A percentile compares a stretch with the other conserved stretches of the same genome.
phyloP scores from a whole-genome alignment of 768 basidiomycete species.

The Infundibulicybe gibba region DNA sequence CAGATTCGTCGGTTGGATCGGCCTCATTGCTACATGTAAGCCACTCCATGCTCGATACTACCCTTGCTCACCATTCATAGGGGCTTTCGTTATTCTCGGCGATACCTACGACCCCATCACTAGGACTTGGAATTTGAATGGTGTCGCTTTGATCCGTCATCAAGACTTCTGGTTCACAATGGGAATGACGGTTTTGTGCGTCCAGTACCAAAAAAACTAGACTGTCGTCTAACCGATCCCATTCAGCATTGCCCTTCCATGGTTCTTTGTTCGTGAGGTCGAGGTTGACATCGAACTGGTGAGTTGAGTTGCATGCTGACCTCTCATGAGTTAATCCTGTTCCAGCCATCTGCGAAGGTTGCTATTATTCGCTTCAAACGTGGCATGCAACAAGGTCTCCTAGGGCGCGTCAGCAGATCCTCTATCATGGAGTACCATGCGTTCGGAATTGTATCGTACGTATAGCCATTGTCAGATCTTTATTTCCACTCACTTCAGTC shows the following conservation, averaged over 20 bases:
- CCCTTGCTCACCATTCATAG: constrained; percentile 17
- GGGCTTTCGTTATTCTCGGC: constrained; percentile 65
- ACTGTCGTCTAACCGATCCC: neutral
- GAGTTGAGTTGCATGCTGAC: constrained; percentile 18
- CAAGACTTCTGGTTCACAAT: constrained; percentile 79
- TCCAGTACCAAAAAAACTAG: constrained; percentile 1
- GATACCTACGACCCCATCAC: constrained; percentile 58
- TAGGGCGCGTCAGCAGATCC: constrained; percentile 70
- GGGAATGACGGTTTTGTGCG: constrained; percentile 73
- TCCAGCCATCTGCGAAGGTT: constrained; percentile 74
- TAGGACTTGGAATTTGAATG: constrained; percentile 53
- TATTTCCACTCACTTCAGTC: neutral
- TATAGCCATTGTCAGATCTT: neutral
- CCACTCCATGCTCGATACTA: neutral
- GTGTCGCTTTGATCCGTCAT: constrained; percentile 51
- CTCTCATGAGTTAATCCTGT: constrained; percentile 7
- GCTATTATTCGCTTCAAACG: constrained; percentile 76
- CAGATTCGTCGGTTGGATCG: constrained; percentile 74
- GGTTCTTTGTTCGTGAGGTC: constrained; percentile 74
- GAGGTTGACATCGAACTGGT: constrained; percentile 74
- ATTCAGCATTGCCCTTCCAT: constrained; percentile 64
- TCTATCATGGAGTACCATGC: constrained; percentile 81
- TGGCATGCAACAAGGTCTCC: constrained; percentile 81
- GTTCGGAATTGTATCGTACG: constrained; percentile 75
- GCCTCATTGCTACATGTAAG: constrained; percentile 47